Evolutionary conservation across 78 protist species (phyloP).

Genomic region (Dictyostelium firmibasis): DNA sequence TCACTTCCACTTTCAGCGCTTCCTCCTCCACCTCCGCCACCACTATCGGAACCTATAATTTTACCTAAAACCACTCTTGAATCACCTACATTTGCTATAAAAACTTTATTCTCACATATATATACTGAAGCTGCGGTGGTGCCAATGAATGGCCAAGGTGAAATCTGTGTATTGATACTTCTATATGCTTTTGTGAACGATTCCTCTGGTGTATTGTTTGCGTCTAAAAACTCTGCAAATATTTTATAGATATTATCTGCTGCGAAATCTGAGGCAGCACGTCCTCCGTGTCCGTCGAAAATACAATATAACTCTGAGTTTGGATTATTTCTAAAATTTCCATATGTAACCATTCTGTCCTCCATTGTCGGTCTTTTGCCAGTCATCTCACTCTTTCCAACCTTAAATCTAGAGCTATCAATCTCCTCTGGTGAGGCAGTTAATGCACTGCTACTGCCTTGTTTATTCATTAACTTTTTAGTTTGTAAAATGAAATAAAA

Average conservation of each 20-base stretch:
- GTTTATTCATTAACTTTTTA: conserved; percentile 27
- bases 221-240: conserved; percentile 25
- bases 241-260: conserved; percentile 70
- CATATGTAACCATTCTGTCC: conserved; percentile 69
- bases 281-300: conserved; percentile 78
- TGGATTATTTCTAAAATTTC: conserved; percentile 1
- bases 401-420: conserved; percentile 13
- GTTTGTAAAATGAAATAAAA: too few species aligned
- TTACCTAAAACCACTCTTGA: conserved; percentile 54
- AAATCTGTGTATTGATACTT: conserved; percentile 7
- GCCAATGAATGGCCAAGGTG: conserved; percentile 74
- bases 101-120: conserved; percentile 10
- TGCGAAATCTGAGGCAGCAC: conserved; percentile 58
- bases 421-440: conserved; percentile 4
- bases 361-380: conserved; percentile 82
- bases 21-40: not conserved
- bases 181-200: conserved; percentile 11
- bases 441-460: not conserved
- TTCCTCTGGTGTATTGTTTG: conserved; percentile 24
- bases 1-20: not conserved
- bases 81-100: conserved; percentile 70
- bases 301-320: conserved; percentile 47
- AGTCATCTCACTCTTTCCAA: conserved; percentile 62
- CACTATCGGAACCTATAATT: not conserved
- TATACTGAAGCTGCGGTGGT: conserved; percentile 64